Evolutionary conservation across 2,329 filamentous ascomycete genomes (phyloP).

Genomic region (Samsoniella hepiali): DNA sequence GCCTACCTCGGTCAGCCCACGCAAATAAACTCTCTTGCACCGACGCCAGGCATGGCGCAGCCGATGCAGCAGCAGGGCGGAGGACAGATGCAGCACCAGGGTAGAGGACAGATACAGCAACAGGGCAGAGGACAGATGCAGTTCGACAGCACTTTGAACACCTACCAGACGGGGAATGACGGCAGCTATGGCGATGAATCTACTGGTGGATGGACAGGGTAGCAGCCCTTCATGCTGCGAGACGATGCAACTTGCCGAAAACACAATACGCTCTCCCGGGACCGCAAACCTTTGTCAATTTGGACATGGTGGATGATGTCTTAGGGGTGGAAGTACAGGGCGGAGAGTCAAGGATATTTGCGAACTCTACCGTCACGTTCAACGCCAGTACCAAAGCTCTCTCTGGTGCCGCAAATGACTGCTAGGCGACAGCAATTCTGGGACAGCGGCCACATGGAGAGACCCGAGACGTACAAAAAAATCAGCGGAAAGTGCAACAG

Average conservation of each 20-base stretch:
- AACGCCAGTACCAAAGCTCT: no score
- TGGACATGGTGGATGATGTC: no score
- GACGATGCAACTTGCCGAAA: not conserved
- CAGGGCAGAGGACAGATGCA: not conserved
- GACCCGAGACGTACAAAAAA: no score
- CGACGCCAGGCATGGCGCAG: not conserved
- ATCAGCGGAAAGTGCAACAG: not conserved
- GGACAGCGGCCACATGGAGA: not conserved
- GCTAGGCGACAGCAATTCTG: not conserved
- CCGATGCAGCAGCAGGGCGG: not conserved
- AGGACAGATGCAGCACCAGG: constrained; percentile 1
- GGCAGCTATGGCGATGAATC: constrained; percentile 7
- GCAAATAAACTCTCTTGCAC: not conserved
- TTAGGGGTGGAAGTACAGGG: no score
- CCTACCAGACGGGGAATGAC: not conserved
- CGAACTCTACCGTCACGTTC: no score
- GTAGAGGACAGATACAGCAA: not conserved
- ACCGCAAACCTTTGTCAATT: not conserved
- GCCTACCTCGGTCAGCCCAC: not conserved
- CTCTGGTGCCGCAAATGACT: not conserved
- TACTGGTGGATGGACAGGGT: constrained; percentile 11
- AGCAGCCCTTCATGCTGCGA: not conserved
- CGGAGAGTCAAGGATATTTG: no score
- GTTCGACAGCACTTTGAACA: not conserved
- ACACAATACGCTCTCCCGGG: not conserved